Percentiles rank a stretch among this genome's conserved stretches.
These are phyloP conservation scores for Candida ovalis DNA, from an alignment of 805 yeast genomes.

Conservation along the genomic window DNA sequence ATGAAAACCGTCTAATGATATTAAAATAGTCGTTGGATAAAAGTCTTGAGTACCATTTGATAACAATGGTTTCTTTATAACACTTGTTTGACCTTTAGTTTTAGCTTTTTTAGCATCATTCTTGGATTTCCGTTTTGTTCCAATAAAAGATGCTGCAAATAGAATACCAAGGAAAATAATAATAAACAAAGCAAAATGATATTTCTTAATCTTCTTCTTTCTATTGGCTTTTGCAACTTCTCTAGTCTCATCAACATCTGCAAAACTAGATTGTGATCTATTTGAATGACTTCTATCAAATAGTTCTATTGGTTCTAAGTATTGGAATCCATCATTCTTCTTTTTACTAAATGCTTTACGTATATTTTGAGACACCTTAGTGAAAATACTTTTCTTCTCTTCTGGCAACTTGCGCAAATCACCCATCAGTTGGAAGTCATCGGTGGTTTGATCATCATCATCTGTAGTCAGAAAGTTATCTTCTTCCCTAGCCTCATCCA, in stretches of 20 bases:
- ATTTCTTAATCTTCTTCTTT: slow-evolving; percentile 8
- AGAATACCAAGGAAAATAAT: slow-evolving; percentile 6
- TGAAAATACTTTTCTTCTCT: slow-evolving; percentile 2
- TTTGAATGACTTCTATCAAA: slow-evolving; percentile 18
- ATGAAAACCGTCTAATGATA: slow-evolving; percentile 87
- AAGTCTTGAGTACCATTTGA: slow-evolving; percentile 66
- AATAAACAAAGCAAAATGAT: slow-evolving; percentile 5
- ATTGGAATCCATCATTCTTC: slow-evolving; percentile 10
- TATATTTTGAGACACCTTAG: slow-evolving; percentile 7
- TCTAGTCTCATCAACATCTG: slow-evolving; percentile 14
- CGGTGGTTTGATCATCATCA: slow-evolving; percentile 15
- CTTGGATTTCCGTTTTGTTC: slow-evolving; percentile 5
- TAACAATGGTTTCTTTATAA: slow-evolving; percentile 21
- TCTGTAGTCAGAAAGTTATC: slow-evolving; percentile 6
- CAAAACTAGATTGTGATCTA: slow-evolving; percentile 21
- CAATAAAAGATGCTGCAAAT: slow-evolving; percentile 4
- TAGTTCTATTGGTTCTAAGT: slow-evolving; percentile 26
- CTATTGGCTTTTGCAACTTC: background rate
- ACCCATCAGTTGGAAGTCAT: slow-evolving; percentile 12
- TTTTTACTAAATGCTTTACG: slow-evolving; percentile 3
- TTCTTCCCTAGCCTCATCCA: slow-evolving; percentile 41
- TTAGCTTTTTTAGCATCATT: background rate
- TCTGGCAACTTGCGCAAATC: slow-evolving; percentile 4
- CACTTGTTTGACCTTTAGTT: background rate
- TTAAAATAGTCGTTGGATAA: slow-evolving; percentile 73